Evolutionary conservation across 306 rosid species (phyloP).

Genomic region (Carpinus viminea): DNA sequence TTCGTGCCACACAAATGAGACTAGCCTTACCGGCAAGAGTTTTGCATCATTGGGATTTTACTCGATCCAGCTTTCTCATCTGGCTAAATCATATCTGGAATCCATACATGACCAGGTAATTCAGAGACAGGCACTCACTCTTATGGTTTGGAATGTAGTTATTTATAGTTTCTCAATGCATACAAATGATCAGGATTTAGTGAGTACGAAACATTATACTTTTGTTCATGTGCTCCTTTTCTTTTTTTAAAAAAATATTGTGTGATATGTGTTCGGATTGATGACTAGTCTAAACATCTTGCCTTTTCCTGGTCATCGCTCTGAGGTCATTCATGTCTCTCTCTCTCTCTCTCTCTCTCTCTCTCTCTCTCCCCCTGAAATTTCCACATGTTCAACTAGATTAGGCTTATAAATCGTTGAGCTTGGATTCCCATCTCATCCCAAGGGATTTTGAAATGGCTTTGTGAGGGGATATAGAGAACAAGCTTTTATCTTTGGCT

Average conservation of each 20-base stretch:
- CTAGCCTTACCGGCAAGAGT: too few relatives aligned
- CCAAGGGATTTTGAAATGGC: not conserved
- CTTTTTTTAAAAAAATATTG: not conserved
- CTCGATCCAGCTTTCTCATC: constrained; percentile 83
- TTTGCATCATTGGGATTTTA: constrained; percentile 97
- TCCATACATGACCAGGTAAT: too few relatives aligned
- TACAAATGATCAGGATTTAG: not conserved
- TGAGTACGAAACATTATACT: not conserved
- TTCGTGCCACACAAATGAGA: too few relatives aligned
- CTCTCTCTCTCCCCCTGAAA: not conserved
- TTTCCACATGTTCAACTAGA: not conserved
- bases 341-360: too few relatives aligned
- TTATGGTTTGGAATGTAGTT: constrained; percentile 4
- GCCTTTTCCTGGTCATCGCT: not conserved
- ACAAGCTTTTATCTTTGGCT: not conserved
- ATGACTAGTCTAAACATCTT: not conserved
- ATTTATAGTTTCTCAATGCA: not conserved
- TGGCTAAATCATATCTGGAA: too few relatives aligned
- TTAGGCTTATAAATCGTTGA: not conserved
- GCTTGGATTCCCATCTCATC: not conserved
- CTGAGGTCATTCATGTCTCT: not conserved
- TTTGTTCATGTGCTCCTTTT: too few relatives aligned
- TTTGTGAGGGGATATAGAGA: not conserved
- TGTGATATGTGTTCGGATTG: not conserved
- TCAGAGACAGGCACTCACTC: too few relatives aligned